phyloP scores from a whole-genome alignment of 2,329 filamentous ascomycete genomes.

The Sporothrix protearum region DNA sequence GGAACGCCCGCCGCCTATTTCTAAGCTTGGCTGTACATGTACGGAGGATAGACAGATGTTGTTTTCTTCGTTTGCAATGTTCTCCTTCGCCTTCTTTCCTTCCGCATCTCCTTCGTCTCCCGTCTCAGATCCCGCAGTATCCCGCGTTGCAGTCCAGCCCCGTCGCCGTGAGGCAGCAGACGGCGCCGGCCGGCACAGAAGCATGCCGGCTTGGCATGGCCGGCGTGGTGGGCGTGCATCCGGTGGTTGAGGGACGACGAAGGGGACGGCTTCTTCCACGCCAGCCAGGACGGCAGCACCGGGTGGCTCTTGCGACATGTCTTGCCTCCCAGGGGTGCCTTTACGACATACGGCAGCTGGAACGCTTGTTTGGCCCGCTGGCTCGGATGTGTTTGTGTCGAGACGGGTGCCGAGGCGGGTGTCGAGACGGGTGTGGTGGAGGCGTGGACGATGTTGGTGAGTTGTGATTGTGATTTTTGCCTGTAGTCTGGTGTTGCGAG shows the following conservation, averaged over 20 bases:
- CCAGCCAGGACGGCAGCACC: background rate
- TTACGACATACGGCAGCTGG: background rate
- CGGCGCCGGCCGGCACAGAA: slow-evolving; percentile 33
- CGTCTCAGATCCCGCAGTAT: slow-evolving; percentile 32
- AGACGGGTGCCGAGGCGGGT: background rate
- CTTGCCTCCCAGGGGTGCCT: background rate
- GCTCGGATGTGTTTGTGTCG: background rate
- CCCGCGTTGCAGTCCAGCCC: slow-evolving; percentile 33
- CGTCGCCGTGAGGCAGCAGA: slow-evolving; percentile 32
- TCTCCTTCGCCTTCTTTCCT: background rate
- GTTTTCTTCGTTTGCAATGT: too few species aligned
- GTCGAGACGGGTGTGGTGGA: background rate
- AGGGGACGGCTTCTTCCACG: background rate
- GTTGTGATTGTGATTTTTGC: too few species aligned
- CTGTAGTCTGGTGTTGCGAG: background rate
- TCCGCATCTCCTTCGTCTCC: too few species aligned
- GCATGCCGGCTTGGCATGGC: slow-evolving; percentile 26
- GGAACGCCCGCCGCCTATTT: too few species aligned
- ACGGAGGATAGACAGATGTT: background rate
- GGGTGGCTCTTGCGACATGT: background rate
- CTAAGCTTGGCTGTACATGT: too few species aligned
- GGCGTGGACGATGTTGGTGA: background rate
- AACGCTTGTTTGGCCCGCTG: background rate
- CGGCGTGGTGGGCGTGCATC: background rate
- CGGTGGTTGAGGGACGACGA: background rate